Base-by-base conservation (phyloP, 106 monocot species). In the Dioscorea alata region DNA sequence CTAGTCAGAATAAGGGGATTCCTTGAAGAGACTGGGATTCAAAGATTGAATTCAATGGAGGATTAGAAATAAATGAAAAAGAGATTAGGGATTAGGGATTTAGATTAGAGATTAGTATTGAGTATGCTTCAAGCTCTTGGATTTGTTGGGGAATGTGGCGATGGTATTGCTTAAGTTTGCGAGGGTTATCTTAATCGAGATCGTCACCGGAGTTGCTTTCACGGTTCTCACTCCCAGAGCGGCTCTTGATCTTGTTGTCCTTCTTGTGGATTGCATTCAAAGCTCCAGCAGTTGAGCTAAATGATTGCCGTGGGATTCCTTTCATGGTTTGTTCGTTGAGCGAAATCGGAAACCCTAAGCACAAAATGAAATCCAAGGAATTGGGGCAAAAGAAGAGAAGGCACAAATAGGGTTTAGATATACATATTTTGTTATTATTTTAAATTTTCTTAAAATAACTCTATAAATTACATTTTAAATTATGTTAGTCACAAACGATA, bases 111-210 rank as follows among this genome's bases (percentile, higher is more conserved):
- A 34, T 34, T 34, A 66, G n/a, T 15, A 6, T 12, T 17, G 54
- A 64, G 62, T 84, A 96, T 91, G 84, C 63, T 80, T 96, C 95
- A 12, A 96, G 91, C 71, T 91, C 88, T 72, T 86, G 91, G 79
- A 96, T 96, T 57, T 96, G 96, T 49, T 81, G 83, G 51, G 96
- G 91, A 21, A 88, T 92, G 74, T 96, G 96, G 52, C 96, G 91
- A 62, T 88, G 88, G 69, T 89, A 96, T 17, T 84, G 63, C 82
- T 92, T 91, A 84, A 78, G 91, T 75, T 80, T 83, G 17, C 80
- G 77, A 23, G 92, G 81, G 59, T 89, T 75, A 8, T 79, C 77
- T 8, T 48, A 78, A 14, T 89, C 88, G 4, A 78, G 62, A 22
- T 96, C 96, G 23, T 96, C 96, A 8, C 92, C 92, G 19, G 86